These are phyloP conservation scores for Talaromyces sp. DNA, from an alignment of 2,329 filamentous ascomycete species.

Conservation along the genomic window DNA sequence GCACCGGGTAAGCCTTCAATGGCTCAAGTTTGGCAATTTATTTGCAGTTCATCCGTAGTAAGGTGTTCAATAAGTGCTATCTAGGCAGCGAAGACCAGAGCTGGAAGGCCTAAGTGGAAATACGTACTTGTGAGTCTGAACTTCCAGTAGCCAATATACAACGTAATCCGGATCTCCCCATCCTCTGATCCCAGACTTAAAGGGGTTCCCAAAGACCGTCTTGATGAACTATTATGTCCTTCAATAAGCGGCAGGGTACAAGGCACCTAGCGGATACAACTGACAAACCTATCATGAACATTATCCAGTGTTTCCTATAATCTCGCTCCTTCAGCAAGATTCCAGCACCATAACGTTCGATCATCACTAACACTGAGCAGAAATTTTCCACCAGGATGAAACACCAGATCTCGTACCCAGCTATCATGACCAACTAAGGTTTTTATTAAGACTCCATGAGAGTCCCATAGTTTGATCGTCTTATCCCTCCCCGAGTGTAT, in stretches of 20 bases:
- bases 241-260: neutral
- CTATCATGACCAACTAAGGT: conserved; percentile 87
- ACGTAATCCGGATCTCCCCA: neutral
- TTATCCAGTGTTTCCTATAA: conserved; percentile 77
- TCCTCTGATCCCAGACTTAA: neutral
- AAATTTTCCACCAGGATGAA: conserved; percentile 89
- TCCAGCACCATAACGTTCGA: conserved; percentile 90
- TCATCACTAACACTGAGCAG: conserved; percentile 83
- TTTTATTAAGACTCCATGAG: conserved; percentile 78
- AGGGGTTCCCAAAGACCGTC: neutral
- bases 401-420: conserved; percentile 82
- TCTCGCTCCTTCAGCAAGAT: conserved; percentile 82
- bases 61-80: too few relatives aligned
- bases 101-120: neutral
- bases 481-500: conserved; percentile 52
- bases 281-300: conserved; percentile 77
- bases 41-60: too few relatives aligned
- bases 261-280: conserved; percentile 80
- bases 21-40: too few relatives aligned
- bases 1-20: too few relatives aligned
- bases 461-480: conserved; percentile 27
- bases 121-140: neutral
- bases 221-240: neutral
- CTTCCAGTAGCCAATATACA: conserved; percentile 4
- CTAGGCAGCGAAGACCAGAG: too few relatives aligned